Evolutionary conservation across 31 red algal genomes (phyloP).

Genomic region (Porphyra umbilicalis): DNA sequence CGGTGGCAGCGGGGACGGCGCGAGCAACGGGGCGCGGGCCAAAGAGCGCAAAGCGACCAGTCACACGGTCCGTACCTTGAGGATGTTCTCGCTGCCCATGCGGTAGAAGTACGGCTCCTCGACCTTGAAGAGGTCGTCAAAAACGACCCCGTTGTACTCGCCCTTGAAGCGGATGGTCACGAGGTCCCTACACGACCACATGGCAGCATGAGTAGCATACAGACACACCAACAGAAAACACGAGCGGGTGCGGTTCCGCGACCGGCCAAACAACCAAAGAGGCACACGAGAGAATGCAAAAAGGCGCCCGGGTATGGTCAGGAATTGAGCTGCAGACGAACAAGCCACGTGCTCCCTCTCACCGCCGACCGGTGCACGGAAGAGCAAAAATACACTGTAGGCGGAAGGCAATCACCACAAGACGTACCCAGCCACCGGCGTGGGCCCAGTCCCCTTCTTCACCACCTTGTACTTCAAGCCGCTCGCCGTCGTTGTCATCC

Average conservation of each 20-base stretch:
- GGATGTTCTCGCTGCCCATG: constrained; percentile 44
- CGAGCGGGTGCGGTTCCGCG: neutral
- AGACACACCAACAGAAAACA: neutral
- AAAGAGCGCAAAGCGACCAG: no score
- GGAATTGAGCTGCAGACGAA: neutral
- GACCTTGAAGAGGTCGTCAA: constrained; percentile 73
- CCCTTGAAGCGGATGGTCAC: constrained; percentile 82
- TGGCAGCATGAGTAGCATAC: no score
- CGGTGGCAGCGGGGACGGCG: no score
- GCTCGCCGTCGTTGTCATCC: neutral
- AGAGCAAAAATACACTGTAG: neutral
- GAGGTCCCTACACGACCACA: constrained; percentile 71
- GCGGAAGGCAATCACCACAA: neutral
- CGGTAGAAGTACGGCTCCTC: constrained; percentile 68
- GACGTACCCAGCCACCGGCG: neutral
- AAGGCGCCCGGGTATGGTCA: neutral
- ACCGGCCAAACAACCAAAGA: neutral
- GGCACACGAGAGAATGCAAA: neutral
- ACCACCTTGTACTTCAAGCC: constrained; percentile 17
- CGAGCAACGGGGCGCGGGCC: no score
- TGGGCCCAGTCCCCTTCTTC: constrained; percentile 7
- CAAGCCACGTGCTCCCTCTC: no score
- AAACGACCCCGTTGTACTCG: constrained; percentile 63
- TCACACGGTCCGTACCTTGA: constrained; percentile 34
- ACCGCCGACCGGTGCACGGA: no score